Evolutionary conservation across 1,139 yeast species (phyloP), one percentile per base, ranked within the genome.

Genomic region (Eremothecium gossypii): DNA sequence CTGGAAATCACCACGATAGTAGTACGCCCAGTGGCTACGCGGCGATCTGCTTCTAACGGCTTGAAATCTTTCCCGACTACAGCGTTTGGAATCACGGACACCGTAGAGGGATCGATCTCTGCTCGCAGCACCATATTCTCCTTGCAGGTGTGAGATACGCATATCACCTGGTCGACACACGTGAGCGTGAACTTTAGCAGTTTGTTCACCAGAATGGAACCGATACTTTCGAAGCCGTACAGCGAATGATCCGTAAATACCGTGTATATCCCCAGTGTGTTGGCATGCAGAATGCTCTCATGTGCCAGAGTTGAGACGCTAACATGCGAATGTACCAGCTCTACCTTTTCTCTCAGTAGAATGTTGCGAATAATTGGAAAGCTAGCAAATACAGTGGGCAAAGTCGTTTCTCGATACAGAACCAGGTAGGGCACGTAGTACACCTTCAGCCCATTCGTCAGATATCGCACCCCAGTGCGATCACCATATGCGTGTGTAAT

Each of bases 141-240:
- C 60, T 91, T 89, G 61, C 97, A 87, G 0, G 97, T 91, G 59
- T 93, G 94, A 3, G 96, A 85, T 2, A 93, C 99, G 61, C 97
- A 86, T 14, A 93, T 89, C 38, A 84, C 87, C 61, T 91, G 93
- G 41, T 95, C 95, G 7, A 87, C 79, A 54, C 87, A 95, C 39
- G 85, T 81, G 42, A 87, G 63, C 0, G 95, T 77, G 65, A 87
- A 91, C 53, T 85, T 85, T 45, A 93, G 67, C 6, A 83, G 66
- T 61, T 93, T 93, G 61, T 91, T 91, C 8, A 95, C 95, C 52
- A 87, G 66, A 36, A 91, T 85, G 9, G 93, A 77, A 1, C 82
- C 81, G 2, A 89, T 75, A 49, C 84, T 91, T 3, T 94, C 86
- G 65, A 93, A 91, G 1, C 98, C 98, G 66, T 87, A 91, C 30